Conservation (phyloP, 2,329 filamentous ascomycete species). For the Aspergillus novoparasiticus region DNA sequence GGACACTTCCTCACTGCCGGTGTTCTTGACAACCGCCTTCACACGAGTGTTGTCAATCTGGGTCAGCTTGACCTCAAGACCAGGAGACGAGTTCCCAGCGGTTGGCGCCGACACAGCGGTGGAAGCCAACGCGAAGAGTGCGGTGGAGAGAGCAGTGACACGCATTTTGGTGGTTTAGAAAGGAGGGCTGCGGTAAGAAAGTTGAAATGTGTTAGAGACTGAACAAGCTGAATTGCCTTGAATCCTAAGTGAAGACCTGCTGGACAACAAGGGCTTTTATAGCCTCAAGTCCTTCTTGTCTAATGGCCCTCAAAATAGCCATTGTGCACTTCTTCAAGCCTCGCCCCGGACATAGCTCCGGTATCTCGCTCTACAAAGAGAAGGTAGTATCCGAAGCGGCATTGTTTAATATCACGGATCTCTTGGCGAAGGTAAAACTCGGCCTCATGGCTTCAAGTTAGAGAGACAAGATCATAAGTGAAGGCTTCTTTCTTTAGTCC, state of each 20-base stretch:
- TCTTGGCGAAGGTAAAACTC: constrained; percentile 1
- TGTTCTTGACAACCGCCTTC: constrained; percentile 41
- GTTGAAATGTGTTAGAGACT: not conserved
- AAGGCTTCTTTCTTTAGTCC: not conserved
- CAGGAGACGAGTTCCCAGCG: constrained; percentile 10
- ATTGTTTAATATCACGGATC: not conserved
- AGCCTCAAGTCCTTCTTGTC: not conserved
- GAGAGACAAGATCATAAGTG: not conserved
- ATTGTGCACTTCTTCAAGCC: not conserved
- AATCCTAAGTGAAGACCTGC: not conserved
- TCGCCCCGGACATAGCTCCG: not conserved
- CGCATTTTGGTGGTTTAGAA: constrained; percentile 20
- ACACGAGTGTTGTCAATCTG: constrained; percentile 36
- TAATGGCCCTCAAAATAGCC: not conserved
- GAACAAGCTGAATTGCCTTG: not conserved
- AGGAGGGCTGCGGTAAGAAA: not conserved
- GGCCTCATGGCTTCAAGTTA: not conserved
- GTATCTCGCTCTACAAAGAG: not conserved
- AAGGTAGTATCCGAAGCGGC: constrained; percentile 4
- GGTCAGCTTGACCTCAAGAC: constrained; percentile 35
- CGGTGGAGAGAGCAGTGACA: constrained; percentile 22
- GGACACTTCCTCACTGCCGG: constrained; percentile 33
- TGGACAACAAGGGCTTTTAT: not conserved
- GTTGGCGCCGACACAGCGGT: constrained; percentile 22
- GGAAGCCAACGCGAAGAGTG: constrained; percentile 25